Conservation (phyloP, 495 filamentous ascomycete species). For the Chaetomium tenue region DNA sequence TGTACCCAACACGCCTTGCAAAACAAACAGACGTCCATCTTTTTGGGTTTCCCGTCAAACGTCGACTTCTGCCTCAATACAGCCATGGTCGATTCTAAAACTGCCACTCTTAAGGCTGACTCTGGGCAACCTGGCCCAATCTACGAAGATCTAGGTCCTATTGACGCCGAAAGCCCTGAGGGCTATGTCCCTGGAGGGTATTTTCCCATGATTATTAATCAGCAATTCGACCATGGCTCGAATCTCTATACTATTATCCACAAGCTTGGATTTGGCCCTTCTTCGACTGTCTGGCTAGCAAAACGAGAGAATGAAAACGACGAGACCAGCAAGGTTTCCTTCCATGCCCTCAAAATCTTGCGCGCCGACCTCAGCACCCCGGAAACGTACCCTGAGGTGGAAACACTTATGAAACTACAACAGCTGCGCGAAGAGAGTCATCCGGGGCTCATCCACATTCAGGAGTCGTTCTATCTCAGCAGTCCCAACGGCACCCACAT, state of each 20-base stretch:
- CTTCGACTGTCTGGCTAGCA: slow-evolving; percentile 52
- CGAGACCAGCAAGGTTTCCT: background rate
- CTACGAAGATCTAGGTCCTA: background rate
- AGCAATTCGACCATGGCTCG: background rate
- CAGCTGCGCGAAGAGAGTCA: background rate
- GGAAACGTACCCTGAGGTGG: background rate
- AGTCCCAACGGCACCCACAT: background rate
- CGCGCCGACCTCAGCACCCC: background rate
- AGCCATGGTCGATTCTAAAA: no score
- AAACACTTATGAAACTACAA: background rate
- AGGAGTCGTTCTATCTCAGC: background rate
- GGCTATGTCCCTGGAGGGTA: background rate
- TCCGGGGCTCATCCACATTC: background rate
- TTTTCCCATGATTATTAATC: background rate
- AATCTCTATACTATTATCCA: slow-evolving; percentile 42
- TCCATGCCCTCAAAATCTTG: background rate
- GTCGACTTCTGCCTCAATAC: no score
- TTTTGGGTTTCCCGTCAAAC: no score
- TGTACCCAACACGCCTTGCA: no score
- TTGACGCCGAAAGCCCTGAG: background rate
- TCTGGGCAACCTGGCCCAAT: background rate
- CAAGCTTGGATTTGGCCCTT: slow-evolving; percentile 51
- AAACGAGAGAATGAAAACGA: background rate
- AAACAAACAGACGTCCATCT: no score
- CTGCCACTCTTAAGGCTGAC: background rate